phyloP scores from a whole-genome alignment of 129 eudicot species.

The Rutidosis leptorrhynchoides region DNA sequence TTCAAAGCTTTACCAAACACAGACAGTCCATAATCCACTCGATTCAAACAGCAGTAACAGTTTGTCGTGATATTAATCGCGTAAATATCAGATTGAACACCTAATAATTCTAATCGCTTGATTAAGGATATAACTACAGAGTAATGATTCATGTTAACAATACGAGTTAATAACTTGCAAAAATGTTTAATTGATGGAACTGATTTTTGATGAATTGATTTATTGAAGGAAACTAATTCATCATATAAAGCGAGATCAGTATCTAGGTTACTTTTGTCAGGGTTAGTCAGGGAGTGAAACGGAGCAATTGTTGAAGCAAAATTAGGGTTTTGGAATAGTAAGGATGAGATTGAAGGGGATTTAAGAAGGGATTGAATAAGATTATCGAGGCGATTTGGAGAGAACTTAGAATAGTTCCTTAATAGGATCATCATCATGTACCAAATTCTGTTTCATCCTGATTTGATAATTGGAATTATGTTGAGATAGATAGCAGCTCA shows the following conservation, averaged over 20 bases:
- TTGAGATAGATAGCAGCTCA: too few species aligned
- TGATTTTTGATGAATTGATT: conserved; percentile 1
- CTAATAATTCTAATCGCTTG: conserved; percentile 13
- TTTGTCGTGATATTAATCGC: conserved; percentile 16
- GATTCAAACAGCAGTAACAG: conserved; percentile 26
- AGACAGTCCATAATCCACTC: conserved; percentile 19
- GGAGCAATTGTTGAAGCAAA: background rate
- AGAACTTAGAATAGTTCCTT: background rate
- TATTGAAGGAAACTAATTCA: conserved; percentile 24
- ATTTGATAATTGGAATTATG: conserved; percentile 4
- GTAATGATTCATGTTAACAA: conserved; percentile 28
- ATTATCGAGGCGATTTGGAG: conserved; percentile 1
- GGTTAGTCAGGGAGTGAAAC: background rate
- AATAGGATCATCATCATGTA: background rate
- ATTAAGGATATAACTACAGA: conserved; percentile 26
- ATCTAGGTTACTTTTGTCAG: background rate
- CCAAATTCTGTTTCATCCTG: background rate
- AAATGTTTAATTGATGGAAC: conserved; percentile 24
- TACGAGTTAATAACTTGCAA: conserved; percentile 23
- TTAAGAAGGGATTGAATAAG: background rate
- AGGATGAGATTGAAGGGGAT: conserved; percentile 7
- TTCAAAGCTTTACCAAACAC: conserved; percentile 23
- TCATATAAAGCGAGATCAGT: conserved; percentile 23
- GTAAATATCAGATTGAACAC: conserved; percentile 24
- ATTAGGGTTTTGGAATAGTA: background rate